These are phyloP conservation scores for Myriosclerotinia duriaeana DNA, from an alignment of 2,329 filamentous ascomycete genomes.

Conservation along the genomic window DNA sequence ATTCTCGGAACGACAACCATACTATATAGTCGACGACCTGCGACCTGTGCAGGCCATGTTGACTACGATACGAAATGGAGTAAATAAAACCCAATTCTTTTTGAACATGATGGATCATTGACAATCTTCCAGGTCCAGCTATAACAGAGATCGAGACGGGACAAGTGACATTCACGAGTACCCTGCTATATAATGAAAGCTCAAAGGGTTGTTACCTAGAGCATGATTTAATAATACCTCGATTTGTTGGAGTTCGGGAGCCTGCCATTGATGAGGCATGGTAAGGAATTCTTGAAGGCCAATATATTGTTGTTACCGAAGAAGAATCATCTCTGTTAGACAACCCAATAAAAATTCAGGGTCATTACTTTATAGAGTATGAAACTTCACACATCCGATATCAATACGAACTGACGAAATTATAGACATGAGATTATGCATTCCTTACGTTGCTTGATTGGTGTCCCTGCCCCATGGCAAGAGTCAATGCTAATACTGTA, in stretches of 20 bases:
- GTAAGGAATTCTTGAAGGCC: constrained; percentile 28
- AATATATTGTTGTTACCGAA: constrained; percentile 28
- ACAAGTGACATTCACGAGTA: constrained; percentile 29
- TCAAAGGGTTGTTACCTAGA: constrained; percentile 27
- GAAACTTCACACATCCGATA: neutral
- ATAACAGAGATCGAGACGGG: constrained; percentile 25
- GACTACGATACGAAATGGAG: neutral
- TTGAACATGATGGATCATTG: neutral
- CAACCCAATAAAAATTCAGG: constrained; percentile 20
- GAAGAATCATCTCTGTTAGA: constrained; percentile 27
- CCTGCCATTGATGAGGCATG: constrained; percentile 32
- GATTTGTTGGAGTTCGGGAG: constrained; percentile 29
- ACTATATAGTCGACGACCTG: neutral
- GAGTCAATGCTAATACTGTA: neutral
- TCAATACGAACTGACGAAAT: neutral
- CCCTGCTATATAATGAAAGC: constrained; percentile 31
- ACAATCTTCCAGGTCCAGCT: constrained; percentile 2
- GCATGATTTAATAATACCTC: constrained; percentile 22
- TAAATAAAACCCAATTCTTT: neutral
- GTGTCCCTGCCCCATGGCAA: too few relatives aligned
- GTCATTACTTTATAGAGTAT: constrained; percentile 29
- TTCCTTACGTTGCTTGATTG: constrained; percentile 30
- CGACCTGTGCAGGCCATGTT: neutral
- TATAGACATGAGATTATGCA: constrained; percentile 30
- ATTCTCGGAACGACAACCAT: neutral